A percentile compares a stretch with the other conserved stretches of the same genome.
phyloP scores from a whole-genome alignment of 225 moss, liverwort and hornwort genomes.

The Pseudisothecium myosuroides region DNA sequence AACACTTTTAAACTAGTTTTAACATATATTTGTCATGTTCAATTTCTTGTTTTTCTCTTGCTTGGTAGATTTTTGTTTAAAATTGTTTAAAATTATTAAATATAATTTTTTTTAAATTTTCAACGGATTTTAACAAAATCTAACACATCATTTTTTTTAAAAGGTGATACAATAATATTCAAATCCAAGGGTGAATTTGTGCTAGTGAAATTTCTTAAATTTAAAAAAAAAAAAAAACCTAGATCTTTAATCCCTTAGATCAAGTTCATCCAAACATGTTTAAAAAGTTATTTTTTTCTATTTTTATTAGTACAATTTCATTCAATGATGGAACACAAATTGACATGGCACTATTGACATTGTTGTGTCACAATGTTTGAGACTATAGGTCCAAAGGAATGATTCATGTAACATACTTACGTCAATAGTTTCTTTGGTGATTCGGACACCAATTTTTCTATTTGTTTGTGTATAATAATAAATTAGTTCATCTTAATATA shows the following conservation, averaged over 20 bases:
- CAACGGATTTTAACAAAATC: neutral
- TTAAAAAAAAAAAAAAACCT: no score
- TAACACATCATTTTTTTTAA: neutral
- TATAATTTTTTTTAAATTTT: neutral
- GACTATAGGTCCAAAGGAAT: neutral
- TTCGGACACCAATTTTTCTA: neutral
- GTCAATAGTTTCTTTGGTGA: neutral
- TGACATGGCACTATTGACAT: neutral
- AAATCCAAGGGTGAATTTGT: no score
- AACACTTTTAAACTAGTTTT: neutral
- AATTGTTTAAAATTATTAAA: neutral
- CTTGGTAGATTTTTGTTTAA: neutral
- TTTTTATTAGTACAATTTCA: neutral
- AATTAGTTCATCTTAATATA: neutral
- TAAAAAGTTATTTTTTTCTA: neutral
- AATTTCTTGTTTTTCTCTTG: neutral
- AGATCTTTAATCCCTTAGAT: neutral
- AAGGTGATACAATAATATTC: no score
- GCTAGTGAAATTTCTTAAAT: no score
- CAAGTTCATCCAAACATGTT: neutral
- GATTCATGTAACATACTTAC: neutral
- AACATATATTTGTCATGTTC: neutral
- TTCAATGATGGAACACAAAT: neutral
- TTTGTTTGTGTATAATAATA: neutral
- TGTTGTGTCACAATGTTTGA: fast-evolving